Evolutionary conservation across 2,329 filamentous ascomycete genomes (phyloP).

Genomic region (Calonectria naviculata): DNA sequence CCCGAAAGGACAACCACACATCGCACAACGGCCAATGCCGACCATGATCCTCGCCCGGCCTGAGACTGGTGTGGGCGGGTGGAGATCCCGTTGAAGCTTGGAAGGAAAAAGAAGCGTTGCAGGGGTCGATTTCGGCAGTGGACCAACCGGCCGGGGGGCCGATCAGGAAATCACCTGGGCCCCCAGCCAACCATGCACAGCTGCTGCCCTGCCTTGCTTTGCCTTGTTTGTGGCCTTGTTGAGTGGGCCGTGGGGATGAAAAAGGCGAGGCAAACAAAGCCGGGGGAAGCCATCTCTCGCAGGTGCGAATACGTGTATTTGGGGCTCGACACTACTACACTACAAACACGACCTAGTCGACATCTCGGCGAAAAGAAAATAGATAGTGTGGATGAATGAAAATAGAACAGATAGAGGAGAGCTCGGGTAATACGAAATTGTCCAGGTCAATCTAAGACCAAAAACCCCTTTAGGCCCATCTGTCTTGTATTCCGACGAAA

Average conservation of each 20-base stretch:
- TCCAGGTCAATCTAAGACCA: not conserved
- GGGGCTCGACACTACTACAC: not conserved
- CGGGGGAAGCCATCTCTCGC: not conserved
- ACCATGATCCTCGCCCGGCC: not conserved
- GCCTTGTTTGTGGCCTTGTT: not conserved
- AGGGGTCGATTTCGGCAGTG: not conserved
- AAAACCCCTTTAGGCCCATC: not conserved
- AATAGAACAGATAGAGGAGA: not conserved
- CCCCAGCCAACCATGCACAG: not conserved
- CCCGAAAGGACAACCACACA: not conserved
- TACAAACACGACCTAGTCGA: not conserved
- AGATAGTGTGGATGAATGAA: not conserved
- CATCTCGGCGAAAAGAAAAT: not conserved
- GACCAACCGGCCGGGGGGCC: not conserved
- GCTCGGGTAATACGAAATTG: not conserved
- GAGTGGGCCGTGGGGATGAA: not conserved
- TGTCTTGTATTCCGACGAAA: not conserved
- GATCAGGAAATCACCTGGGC: not conserved
- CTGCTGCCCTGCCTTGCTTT: not conserved
- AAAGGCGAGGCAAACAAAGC: not conserved
- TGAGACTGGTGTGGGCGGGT: not conserved
- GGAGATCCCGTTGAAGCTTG: constrained; percentile 2
- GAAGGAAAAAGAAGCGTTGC: constrained; percentile 1
- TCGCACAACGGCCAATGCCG: not conserved
- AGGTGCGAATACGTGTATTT: not conserved